phyloP scores from a whole-genome alignment of 352 stramenopile genomes.

The Globisporangium takayamanum region DNA sequence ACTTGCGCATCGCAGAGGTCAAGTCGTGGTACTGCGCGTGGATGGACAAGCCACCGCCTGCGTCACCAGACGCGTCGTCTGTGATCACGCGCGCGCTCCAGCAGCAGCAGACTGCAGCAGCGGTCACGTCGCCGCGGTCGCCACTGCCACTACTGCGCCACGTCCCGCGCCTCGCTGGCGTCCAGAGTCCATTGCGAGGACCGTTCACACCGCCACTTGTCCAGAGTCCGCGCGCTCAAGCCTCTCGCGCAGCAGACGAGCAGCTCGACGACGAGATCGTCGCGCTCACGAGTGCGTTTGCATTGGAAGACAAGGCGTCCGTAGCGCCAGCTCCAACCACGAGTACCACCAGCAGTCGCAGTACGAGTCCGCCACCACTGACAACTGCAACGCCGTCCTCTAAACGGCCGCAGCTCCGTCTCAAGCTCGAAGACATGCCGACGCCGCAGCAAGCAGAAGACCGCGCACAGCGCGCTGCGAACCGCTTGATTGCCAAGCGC shows the following conservation, averaged over 20 bases:
- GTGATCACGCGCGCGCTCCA: neutral
- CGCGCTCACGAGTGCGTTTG: constrained; percentile 31
- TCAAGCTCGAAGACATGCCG: constrained; percentile 86
- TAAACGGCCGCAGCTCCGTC: constrained; percentile 58
- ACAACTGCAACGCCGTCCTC: constrained; percentile 8
- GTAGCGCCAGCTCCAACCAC: neutral
- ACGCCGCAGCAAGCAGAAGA: constrained; percentile 82
- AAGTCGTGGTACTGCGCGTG: constrained; percentile 73
- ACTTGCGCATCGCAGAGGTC: constrained; percentile 75
- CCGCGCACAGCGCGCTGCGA: constrained; percentile 64
- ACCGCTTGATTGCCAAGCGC: constrained; percentile 60
- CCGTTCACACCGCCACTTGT: constrained; percentile 7
- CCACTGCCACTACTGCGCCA: neutral
- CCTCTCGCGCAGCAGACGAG: neutral
- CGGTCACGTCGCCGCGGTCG: neutral
- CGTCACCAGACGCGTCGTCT: constrained; percentile 2
- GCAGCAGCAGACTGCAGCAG: neutral
- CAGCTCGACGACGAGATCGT: constrained; percentile 38
- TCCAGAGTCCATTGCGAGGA: neutral
- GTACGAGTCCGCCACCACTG: constrained; percentile 1
- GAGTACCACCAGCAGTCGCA: too few species aligned
- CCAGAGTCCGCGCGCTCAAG: neutral
- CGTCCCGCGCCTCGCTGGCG: neutral
- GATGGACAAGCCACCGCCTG: constrained; percentile 43
- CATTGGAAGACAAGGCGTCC: constrained; percentile 41